Percentiles rank a stretch among this genome's conserved stretches.
phyloP scores from a whole-genome alignment of 2,329 filamentous ascomycete genomes.

The Didymella arachidicola region DNA sequence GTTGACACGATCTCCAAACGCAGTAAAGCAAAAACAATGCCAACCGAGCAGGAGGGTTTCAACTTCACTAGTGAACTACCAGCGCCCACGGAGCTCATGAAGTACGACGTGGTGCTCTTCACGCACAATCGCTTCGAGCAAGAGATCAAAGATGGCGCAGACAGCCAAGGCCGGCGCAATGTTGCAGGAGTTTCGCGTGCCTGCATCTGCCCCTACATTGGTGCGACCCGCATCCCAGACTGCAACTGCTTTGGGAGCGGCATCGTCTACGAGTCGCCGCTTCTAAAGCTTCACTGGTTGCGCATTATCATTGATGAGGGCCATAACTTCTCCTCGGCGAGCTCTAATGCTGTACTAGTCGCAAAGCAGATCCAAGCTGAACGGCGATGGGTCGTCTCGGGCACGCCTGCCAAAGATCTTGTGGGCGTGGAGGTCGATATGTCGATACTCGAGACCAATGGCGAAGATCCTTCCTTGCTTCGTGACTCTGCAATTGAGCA shows the following conservation, averaged over 20 bases:
- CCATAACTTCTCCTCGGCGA: conserved; percentile 78
- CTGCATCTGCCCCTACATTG: conserved; percentile 54
- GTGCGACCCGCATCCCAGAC: conserved; percentile 53
- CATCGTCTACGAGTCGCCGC: conserved; percentile 63
- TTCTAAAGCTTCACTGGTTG: conserved; percentile 81
- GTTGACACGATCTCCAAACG: conserved; percentile 56
- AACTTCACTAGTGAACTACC: conserved; percentile 63
- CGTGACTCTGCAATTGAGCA: conserved; percentile 50
- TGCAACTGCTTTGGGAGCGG: conserved; percentile 55
- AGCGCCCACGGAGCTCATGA: conserved; percentile 62
- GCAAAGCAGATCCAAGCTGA: conserved; percentile 66
- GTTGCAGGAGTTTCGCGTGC: conserved; percentile 30
- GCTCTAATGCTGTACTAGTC: conserved; percentile 65
- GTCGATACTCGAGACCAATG: conserved; percentile 44
- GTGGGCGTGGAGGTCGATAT: conserved; percentile 75
- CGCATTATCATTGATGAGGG: conserved; percentile 93
- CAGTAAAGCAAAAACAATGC: conserved; percentile 23
- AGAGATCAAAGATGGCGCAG: conserved; percentile 64
- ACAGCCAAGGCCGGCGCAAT: conserved; percentile 55
- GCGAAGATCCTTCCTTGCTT: conserved; percentile 33
- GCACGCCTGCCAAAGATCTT: conserved; percentile 84
- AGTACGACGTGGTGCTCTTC: conserved; percentile 80
- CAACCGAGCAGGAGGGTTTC: conserved; percentile 28
- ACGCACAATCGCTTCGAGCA: conserved; percentile 76
- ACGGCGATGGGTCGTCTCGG: conserved; percentile 86